Percentiles rank a stretch among this genome's conserved stretches.
Evolutionary conservation across 306 rosid genomes (phyloP).

Genomic region (Quercus engelmannii): DNA sequence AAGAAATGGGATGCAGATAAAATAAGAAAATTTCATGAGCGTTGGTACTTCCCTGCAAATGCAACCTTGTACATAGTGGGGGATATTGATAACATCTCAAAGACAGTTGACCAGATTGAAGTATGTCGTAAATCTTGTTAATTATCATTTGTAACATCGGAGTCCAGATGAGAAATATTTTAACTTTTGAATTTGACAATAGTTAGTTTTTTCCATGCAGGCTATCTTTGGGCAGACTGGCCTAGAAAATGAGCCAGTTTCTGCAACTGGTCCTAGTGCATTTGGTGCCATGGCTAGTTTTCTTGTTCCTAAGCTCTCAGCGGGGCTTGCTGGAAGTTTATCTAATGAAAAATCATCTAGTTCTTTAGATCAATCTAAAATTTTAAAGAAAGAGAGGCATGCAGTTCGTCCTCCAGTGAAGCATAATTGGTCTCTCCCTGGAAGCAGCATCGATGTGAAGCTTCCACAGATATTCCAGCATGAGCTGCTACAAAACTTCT

Average conservation of each 20-base stretch:
- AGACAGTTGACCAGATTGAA: constrained; percentile 80
- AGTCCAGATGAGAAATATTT: constrained; percentile 9
- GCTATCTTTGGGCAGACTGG: constrained; percentile 84
- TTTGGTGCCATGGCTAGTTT: constrained; percentile 98
- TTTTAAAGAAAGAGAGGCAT: constrained; percentile 70
- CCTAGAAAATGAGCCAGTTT: constrained; percentile 58
- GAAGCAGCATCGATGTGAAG: constrained; percentile 47
- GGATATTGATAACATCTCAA: constrained; percentile 78
- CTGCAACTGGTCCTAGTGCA: constrained; percentile 70
- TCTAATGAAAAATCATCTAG: constrained; percentile 65
- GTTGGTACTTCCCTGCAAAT: constrained; percentile 99
- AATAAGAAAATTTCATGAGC: constrained; percentile 97
- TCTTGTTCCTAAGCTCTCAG: constrained; percentile 94
- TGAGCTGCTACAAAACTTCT: constrained; percentile 88
- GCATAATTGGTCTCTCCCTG: constrained; percentile 96
- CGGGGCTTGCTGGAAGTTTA: constrained; percentile 68
- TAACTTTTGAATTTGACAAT: constrained; percentile 27
- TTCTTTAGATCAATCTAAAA: constrained; percentile 67
- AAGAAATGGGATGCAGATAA: constrained; percentile 97
- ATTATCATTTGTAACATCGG: constrained; percentile 15
- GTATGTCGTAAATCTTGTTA: constrained; percentile 39
- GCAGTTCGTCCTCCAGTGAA: constrained; percentile 90
- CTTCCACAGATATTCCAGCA: constrained; percentile 96
- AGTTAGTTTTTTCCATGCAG: constrained; percentile 41
- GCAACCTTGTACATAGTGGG: constrained; percentile 97